Conservation (phyloP, 2,329 filamentous ascomycete genomes). For the Bertia moriformis region DNA sequence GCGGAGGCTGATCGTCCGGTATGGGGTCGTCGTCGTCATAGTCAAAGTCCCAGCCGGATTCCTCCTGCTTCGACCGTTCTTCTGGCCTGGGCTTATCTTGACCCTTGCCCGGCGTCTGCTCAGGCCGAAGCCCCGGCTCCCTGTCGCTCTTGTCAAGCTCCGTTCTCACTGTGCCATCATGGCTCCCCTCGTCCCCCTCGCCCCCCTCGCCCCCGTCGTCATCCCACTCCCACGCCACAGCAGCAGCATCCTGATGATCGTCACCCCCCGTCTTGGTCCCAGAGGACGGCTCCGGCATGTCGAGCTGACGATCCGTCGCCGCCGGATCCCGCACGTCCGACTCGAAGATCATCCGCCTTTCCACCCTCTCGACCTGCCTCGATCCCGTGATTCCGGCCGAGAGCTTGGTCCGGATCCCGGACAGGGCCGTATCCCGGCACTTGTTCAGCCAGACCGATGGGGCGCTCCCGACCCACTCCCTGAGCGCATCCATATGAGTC, state of each 20-base stretch:
- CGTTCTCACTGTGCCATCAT: slow-evolving; percentile 56
- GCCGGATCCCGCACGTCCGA: slow-evolving; percentile 34
- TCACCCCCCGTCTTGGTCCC: slow-evolving; percentile 5
- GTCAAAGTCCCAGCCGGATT: background rate
- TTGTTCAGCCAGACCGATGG: slow-evolving; percentile 76
- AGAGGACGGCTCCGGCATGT: slow-evolving; percentile 6
- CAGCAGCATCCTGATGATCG: slow-evolving; percentile 8
- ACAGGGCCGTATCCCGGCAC: slow-evolving; percentile 65
- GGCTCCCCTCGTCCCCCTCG: slow-evolving; percentile 12
- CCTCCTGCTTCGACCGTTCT: too few relatives aligned
- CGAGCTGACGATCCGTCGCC: slow-evolving; percentile 39
- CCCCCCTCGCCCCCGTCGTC: slow-evolving; percentile 13
- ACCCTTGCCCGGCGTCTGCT: slow-evolving; percentile 14
- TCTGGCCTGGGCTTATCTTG: slow-evolving; percentile 5
- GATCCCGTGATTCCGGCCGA: slow-evolving; percentile 50
- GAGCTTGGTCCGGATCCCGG: slow-evolving; percentile 57
- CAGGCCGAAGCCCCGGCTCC: slow-evolving; percentile 2
- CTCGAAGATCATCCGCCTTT: slow-evolving; percentile 64
- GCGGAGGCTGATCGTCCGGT: slow-evolving; percentile 2
- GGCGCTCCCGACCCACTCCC: slow-evolving; percentile 68
- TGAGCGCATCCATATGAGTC: slow-evolving; percentile 45
- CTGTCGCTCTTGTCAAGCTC: slow-evolving; percentile 61
- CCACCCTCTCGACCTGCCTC: slow-evolving; percentile 65
- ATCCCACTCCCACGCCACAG: slow-evolving; percentile 9
- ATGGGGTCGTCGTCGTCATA: slow-evolving; percentile 9